phyloP scores from a whole-genome alignment of 2,329 filamentous ascomycete genomes.

The Thelonectria olida region DNA sequence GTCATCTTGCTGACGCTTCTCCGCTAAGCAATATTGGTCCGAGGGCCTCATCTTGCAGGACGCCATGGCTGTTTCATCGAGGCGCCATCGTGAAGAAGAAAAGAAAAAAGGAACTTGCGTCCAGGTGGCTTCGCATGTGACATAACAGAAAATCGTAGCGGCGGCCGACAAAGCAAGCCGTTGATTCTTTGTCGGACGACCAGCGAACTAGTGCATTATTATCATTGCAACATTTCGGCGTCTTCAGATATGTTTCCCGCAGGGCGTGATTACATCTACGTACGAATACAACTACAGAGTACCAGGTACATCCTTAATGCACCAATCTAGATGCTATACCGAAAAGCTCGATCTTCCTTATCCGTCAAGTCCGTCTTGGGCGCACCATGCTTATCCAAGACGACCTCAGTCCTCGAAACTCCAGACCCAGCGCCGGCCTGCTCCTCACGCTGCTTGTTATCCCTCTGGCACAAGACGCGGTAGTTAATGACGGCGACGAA shows the following conservation, averaged over 20 bases:
- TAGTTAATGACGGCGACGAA: slow-evolving; percentile 9
- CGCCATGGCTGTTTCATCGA: slow-evolving; percentile 16
- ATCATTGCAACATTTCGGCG: too few species aligned
- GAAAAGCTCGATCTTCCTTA: slow-evolving; percentile 16
- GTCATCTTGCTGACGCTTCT: background rate
- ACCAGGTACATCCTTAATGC: too few species aligned
- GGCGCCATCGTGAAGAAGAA: background rate
- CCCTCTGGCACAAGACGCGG: slow-evolving; percentile 2
- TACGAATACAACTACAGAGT: too few species aligned
- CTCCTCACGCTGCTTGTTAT: slow-evolving; percentile 16
- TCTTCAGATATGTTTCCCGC: too few species aligned
- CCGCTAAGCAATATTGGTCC: background rate
- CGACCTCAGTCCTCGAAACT: background rate
- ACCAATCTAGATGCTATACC: slow-evolving; percentile 18
- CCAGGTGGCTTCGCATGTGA: too few species aligned
- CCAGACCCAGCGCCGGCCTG: background rate
- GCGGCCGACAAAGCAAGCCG: too few species aligned
- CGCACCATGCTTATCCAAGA: slow-evolving; percentile 16
- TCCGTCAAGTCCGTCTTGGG: slow-evolving; percentile 18
- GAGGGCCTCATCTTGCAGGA: slow-evolving; percentile 7
- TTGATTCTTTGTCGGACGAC: too few species aligned
- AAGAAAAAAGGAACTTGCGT: background rate
- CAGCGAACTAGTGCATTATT: too few species aligned
- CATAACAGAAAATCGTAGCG: too few species aligned
- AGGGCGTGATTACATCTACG: too few species aligned